Evolutionary conservation across 176 grass and related monocot genomes (phyloP), one percentile per base, ranked within the genome.

Genomic region (Musa acuminata): DNA sequence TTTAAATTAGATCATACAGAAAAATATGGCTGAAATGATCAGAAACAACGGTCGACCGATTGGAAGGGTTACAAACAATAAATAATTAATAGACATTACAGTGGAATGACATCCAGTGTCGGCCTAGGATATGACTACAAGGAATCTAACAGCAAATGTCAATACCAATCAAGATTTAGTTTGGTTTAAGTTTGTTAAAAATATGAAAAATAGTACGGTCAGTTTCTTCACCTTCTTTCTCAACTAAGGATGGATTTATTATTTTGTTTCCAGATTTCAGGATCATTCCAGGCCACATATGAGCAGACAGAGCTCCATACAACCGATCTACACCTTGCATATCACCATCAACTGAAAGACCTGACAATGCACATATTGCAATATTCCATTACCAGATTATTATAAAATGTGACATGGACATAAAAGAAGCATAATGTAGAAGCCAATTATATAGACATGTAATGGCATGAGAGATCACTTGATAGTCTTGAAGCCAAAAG

Each of bases 271-370:
- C 95, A 74, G 95, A 94, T 83, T 91, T 99, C 16, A 94, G 69
- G 87, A 89, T 83, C 95, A 99, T 94, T 82, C 95, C 95, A 82
- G 90, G 90, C 95, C 95, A 99, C 95, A 94, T 91, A 55, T 99
- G 86, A 57, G 90, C 95, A 82, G 88, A 94, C 80, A 99, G 81
- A 29, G 84, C 95, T 80, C 95, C 95, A 71, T 87, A 75, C 8
- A 99, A 72, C 81, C 95, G 84, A 67, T 99, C 95, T 71, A 99
- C 69, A 57, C 95, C 95, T 91, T 99, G 95, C 76, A 89, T 87
- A 85, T 99, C 95, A 78, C 95, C 95, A 81, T 99, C 79, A 65
- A 91, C 84, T 9, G 95, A 99, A 54, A 99, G 82, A 82, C 90
- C 95, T 99, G 79, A 82, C 53, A 64, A 29, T 17, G 80, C 23